Evolutionary conservation across 208 protist genomes (phyloP).

Genomic region (Phytomonas francai): DNA sequence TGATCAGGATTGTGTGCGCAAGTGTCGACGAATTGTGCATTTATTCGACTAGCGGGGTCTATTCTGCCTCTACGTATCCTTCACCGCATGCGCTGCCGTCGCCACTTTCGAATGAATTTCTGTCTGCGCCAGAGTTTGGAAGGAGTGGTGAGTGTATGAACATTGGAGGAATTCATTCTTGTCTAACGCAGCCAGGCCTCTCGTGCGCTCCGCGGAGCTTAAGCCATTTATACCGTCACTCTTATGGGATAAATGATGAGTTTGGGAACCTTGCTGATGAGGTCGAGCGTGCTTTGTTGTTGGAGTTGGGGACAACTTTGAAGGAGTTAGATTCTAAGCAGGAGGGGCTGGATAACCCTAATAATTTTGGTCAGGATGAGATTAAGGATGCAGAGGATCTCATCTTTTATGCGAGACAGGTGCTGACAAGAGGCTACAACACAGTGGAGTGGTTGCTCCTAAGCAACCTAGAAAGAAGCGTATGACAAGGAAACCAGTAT

Average conservation of each 20-base stretch:
- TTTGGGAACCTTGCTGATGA: background rate
- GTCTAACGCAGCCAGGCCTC: background rate
- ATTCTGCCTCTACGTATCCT: background rate
- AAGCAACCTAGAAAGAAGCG: slow-evolving; percentile 1
- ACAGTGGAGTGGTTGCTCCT: slow-evolving; percentile 49
- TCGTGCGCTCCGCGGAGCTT: background rate
- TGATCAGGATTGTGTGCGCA: slow-evolving; percentile 56
- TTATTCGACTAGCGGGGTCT: slow-evolving; percentile 40
- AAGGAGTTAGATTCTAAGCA: background rate
- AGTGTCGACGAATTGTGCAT: slow-evolving; percentile 68
- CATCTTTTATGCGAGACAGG: slow-evolving; percentile 23
- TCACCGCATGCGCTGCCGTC: background rate
- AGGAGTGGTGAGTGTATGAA: background rate
- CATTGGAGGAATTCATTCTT: background rate
- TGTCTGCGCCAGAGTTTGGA: background rate
- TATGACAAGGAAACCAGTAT: background rate
- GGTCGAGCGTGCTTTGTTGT: background rate
- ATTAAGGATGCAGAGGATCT: slow-evolving; percentile 16
- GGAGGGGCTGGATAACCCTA: background rate
- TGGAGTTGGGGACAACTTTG: background rate
- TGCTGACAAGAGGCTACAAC: slow-evolving; percentile 45
- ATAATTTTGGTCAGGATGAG: background rate
- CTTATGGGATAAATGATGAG: background rate
- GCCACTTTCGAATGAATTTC: background rate
- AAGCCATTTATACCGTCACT: background rate